These are phyloP conservation scores for Aspergillus sp. DNA, from an alignment of 2,329 filamentous ascomycete genomes.

Conservation along the genomic window DNA sequence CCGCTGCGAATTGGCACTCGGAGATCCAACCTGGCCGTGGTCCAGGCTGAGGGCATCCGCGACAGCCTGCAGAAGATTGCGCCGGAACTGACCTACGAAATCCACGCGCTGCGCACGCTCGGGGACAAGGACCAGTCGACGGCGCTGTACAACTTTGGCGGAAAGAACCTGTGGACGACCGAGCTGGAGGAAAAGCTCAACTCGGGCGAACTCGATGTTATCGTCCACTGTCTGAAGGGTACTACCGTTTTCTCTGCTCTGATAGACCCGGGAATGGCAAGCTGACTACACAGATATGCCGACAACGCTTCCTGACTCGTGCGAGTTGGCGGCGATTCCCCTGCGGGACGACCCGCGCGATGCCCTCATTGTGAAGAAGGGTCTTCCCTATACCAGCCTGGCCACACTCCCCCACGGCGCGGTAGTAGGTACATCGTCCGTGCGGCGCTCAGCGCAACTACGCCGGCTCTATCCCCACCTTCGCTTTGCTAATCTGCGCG, in stretches of 20 bases:
- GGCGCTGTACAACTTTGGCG: conserved; percentile 70
- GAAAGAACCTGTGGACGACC: conserved; percentile 65
- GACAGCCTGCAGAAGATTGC: conserved; percentile 61
- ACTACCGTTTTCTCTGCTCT: background rate
- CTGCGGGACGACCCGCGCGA: conserved; percentile 73
- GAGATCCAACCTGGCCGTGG: conserved; percentile 73
- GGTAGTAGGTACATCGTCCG: conserved; percentile 82
- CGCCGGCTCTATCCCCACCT: conserved; percentile 71
- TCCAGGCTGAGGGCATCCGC: conserved; percentile 73
- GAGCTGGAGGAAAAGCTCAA: conserved; percentile 76
- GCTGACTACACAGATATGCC: conserved; percentile 66
- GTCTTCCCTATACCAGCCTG: conserved; percentile 59
- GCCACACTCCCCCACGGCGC: conserved; percentile 69
- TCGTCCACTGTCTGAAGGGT: conserved; percentile 79
- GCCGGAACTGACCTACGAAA: conserved; percentile 66
- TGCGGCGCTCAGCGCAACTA: conserved; percentile 79
- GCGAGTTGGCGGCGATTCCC: conserved; percentile 70
- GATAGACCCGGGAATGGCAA: no score
- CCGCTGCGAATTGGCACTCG: conserved; percentile 67
- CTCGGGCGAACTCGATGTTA: conserved; percentile 67
- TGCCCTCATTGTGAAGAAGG: conserved; percentile 49
- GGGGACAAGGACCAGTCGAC: conserved; percentile 85
- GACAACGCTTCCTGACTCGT: conserved; percentile 72
- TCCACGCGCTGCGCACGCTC: conserved; percentile 68
- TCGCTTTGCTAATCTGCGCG: conserved; percentile 73